Base-by-base conservation (phyloP, 1,139 yeast genomes). In the Nakaseomyces nivariensis region DNA sequence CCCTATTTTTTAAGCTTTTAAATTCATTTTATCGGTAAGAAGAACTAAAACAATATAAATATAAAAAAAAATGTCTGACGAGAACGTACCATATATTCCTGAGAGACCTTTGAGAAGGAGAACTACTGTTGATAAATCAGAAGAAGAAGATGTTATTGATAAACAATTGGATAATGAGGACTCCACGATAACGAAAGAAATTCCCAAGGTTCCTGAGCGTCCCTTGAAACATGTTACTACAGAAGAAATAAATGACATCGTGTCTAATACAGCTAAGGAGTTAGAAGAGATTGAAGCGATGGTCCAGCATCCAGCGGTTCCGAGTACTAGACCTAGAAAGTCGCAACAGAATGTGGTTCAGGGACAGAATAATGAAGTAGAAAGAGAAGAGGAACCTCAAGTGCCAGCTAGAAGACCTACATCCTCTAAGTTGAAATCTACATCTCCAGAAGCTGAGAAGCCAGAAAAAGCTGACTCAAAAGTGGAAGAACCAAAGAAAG, bases 251-350 rank as follows among this genome's bases (percentile, higher is more conserved):
- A 52, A 58, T 41, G 51, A 47, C 11, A 45, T 56, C 17, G 52
- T 58, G 17, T 48, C 52, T 11, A 49, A 52, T 44, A 56, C 62
- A 1, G 52, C 51, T 44, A 51, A 55, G n/a, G 58, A 58, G 46
- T 48, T 58, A 34, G 49, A 52, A 33, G 61, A 60, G 43, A 56
- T 58, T 53, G 56, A 58, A 38, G 34, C 48, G 10, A 34, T 58
- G 45, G 48, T 56, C n/a, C 51, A 17, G 22, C 22, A 49, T 8
- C 44, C 44, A 9, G 6, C 25, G 11, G 44, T 41, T 27, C 44
- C 44, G 1, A 13, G 37, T 25, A 13, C 37, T 27, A 48, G 45
- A 41, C 25, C 42, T 42, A 32, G 22, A 45, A 31, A 33, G n/a
- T 8, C n/a, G 10, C n/a, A 33, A 8, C 36, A 33, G 36, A 5